Evolutionary conservation across 108 stramenopile species (phyloP), one percentile per base, ranked within the genome.

Genomic region (Stephanodiscus minutulus): DNA sequence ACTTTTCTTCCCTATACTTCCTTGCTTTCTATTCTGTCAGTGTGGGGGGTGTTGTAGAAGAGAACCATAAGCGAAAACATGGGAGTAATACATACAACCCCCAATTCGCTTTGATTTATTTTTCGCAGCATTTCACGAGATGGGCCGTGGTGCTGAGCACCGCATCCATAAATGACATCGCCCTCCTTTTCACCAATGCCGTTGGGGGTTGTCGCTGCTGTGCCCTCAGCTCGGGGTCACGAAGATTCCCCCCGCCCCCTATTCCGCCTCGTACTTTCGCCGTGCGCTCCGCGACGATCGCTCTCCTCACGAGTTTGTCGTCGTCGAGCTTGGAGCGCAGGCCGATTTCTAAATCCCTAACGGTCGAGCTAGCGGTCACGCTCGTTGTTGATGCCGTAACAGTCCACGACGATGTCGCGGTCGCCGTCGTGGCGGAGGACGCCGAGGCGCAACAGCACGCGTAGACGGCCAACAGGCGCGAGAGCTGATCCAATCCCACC

Each of bases 381-480:
- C 31, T 33, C 5, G 31, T 70, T 43, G n/a, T n/a, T n/a, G n/a
- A n/a, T n/a, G n/a, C n/a, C n/a, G n/a, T n/a, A n/a, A n/a, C n/a
- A n/a, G n/a, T n/a, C n/a, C n/a, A n/a, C n/a, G n/a, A n/a, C n/a
- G 44, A 17, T 41, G 36, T 44, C 36, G 35, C 33, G n/a, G 25
- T 7, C 54, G n/a, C 27, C 13, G 57, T 24, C 0, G 33, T 58
- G 35, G 57, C 0, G 18, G 57, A 33, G 3, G 27, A 10, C 9
- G 21, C 22, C 39, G 59, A 29, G 20, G 59, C 22, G 31, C 61
- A 33, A 29, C 44, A 49, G 46, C 76, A 76, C 22, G 29, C 25
- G 48, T 58, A 76, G 3, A 69, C 48, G 36, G 68, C 76, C 62
- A 76, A 7, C 24, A 76, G 54, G 5, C 76, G 67, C 50, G 76